A percentile compares a stretch with the other conserved stretches of the same genome.
phyloP scores from a whole-genome alignment of 495 filamentous ascomycete genomes.

The Umbilicaria muhlenbergii region DNA sequence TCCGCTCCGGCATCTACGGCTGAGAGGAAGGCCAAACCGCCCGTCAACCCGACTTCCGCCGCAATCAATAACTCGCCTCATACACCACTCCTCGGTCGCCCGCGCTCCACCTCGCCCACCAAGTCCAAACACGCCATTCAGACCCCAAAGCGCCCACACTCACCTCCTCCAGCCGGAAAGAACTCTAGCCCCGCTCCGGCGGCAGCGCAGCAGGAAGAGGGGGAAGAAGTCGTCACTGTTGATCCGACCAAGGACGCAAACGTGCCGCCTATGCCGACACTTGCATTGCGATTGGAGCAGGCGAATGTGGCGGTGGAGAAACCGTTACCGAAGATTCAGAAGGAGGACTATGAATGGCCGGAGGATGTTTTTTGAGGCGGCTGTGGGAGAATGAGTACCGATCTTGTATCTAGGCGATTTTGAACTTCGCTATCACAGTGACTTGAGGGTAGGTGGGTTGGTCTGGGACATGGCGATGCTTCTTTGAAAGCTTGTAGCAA shows the following conservation, averaged over 20 bases:
- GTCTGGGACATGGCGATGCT: too few species aligned
- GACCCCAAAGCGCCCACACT: constrained; percentile 12
- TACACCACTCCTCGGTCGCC: constrained; percentile 5
- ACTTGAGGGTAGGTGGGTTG: too few species aligned
- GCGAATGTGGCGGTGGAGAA: too few species aligned
- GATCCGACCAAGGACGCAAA: constrained; percentile 14
- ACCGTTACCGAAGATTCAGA: too few species aligned
- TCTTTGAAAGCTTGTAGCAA: too few species aligned
- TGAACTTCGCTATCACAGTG: too few species aligned
- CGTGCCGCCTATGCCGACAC: constrained; percentile 29
- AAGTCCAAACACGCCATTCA: constrained; percentile 9
- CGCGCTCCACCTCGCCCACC: constrained; percentile 1
- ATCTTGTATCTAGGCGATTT: too few species aligned
- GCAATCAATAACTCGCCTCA: background rate
- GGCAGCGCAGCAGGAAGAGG: constrained; percentile 1
- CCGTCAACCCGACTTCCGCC: constrained; percentile 1
- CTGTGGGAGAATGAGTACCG: too few species aligned
- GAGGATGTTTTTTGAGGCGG: constrained; percentile 31
- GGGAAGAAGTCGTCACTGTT: constrained; percentile 4
- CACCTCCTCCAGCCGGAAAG: constrained; percentile 13
- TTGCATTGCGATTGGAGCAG: constrained; percentile 24
- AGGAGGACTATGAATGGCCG: constrained; percentile 27
- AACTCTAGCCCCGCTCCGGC: constrained; percentile 14
- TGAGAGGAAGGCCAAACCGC: too few species aligned
- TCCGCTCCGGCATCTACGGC: too few species aligned